Base-by-base conservation (phyloP, 2,329 filamentous ascomycete species). In the Herpotrichia juniperi region DNA sequence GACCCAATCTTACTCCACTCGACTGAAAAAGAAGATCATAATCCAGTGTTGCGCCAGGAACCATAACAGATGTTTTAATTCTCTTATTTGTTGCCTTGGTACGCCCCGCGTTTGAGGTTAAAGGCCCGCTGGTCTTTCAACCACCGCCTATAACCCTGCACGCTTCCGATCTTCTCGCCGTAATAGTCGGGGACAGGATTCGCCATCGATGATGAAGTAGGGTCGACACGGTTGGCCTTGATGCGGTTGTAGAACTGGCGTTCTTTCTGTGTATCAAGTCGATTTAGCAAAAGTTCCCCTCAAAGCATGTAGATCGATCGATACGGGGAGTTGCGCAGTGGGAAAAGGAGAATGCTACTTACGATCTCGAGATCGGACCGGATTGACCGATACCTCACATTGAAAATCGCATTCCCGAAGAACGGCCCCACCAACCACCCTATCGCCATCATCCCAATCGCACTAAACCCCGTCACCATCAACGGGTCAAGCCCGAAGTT, bases 161-260 rank as follows among this genome's bases (percentile, higher is more conserved):
- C 91, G 66, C 92, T 96, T 46, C 90, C 90, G 66, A 99, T 96
- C 83, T 97, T 97, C 79, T 99, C 94, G 66, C 94, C 94, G 69
- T 99, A 99, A 77, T 96, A 99, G 73, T 99, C 94, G 37, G 93
- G 93, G 1, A 96, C 90, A 16, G 94, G 94, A 78, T 97, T 97
- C 46, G 90, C 85, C 63, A 94, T 87, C 34, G 91, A 96, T 57
- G 92, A 96, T 48, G 89, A 88, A 14, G 87, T 89, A 3, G 94
- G 93, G 73, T 99, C 93, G 56, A 96, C 93, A 22, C 94, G 87
- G 78, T 94, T 89, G 75, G 88, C 91, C 81, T 93, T 94, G 76
- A 99, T 90, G 61, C 93, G 85, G 55, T 87, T 85, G 75, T 93
- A 97, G 79, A 99, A 97, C 74, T 93, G 88, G 67, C 87, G 91